Evolutionary conservation across 1,284 basidiomycete species (phyloP).

Genomic region (Marasmius fiardii): DNA sequence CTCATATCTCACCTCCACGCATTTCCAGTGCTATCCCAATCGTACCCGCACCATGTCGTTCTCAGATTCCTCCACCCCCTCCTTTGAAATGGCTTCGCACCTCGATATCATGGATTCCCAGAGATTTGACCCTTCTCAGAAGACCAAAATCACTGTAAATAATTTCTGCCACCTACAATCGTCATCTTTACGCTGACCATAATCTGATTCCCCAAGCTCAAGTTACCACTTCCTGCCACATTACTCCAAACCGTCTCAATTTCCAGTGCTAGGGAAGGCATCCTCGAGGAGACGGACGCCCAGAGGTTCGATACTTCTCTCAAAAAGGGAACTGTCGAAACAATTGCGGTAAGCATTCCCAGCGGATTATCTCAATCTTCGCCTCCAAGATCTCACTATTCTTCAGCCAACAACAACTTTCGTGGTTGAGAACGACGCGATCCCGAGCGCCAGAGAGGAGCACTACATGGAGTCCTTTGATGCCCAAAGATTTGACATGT

Average conservation of each 20-base stretch:
- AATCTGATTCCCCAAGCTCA: background rate
- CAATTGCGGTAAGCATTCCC: background rate
- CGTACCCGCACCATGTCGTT: background rate
- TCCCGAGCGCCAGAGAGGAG: background rate
- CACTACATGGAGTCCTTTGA: background rate
- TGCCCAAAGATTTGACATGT: constrained; percentile 1
- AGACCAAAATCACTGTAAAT: background rate
- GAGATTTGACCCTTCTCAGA: background rate
- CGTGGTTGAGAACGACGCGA: background rate
- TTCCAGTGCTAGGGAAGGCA: background rate
- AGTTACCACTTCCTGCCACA: background rate
- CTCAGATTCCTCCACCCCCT: background rate
- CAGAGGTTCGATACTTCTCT: background rate
- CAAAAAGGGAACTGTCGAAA: background rate
- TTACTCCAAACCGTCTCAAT: background rate
- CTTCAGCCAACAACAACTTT: background rate
- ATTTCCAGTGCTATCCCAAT: background rate
- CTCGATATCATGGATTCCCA: background rate
- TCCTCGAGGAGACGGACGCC: background rate
- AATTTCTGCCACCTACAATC: background rate
- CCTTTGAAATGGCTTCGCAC: background rate
- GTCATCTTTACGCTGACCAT: background rate
- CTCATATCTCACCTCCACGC: background rate
- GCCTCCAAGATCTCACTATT: no score
- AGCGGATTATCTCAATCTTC: background rate